Conservation (phyloP, 306 rosid species). For the Ormosia semicastrata region DNA sequence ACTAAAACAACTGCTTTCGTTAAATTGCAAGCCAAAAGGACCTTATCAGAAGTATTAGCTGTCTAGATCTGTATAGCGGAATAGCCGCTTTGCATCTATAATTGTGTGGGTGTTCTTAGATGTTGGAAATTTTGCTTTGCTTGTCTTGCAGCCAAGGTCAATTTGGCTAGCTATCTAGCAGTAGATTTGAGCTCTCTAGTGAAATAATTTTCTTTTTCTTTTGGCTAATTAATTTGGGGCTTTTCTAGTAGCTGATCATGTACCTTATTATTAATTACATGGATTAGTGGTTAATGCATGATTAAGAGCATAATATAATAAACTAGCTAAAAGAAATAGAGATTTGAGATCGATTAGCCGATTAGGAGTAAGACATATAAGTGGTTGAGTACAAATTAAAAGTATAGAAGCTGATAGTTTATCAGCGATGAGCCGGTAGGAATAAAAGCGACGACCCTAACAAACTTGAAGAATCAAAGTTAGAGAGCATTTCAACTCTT, state of each 20-base stretch:
- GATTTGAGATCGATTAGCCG: background rate
- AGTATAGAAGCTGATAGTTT: conserved; percentile 20
- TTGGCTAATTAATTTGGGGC: background rate
- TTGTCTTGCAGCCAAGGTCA: background rate
- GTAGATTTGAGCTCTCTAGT: background rate
- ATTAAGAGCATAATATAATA: conserved; percentile 6
- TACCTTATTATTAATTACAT: background rate
- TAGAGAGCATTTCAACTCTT: conserved; percentile 33
- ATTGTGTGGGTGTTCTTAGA: no score
- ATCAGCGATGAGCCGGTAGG: background rate
- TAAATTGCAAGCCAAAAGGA: background rate
- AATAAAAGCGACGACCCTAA: conserved; percentile 16
- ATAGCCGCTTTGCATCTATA: no score
- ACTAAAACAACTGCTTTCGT: background rate
- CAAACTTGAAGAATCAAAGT: conserved; percentile 37
- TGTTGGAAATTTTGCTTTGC: no score
- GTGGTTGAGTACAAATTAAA: background rate
- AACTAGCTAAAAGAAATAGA: background rate
- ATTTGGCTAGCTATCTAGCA: background rate
- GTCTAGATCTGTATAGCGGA: background rate
- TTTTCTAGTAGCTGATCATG: background rate
- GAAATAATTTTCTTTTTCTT: background rate
- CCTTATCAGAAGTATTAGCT: background rate
- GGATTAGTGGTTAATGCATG: conserved; percentile 3
- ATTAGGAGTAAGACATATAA: background rate